Evolutionary conservation across 164 flowering plant genomes (phyloP).

Genomic region (Nymphaea thermarum): DNA sequence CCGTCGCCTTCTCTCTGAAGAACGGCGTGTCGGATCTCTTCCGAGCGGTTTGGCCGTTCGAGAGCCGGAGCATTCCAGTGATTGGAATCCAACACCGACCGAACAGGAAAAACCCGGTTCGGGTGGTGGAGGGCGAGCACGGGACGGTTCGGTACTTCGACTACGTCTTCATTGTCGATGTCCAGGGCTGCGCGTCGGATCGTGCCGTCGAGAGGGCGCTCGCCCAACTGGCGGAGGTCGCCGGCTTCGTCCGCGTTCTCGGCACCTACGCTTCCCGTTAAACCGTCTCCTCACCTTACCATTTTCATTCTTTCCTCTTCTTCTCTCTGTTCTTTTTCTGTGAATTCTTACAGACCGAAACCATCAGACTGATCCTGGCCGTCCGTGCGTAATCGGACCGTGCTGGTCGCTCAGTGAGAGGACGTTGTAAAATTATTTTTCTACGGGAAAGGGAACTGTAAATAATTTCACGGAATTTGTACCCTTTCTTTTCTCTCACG

Average conservation of each 20-base stretch:
- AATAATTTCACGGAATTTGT: not conserved
- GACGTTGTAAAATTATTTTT: not conserved
- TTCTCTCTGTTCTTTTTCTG: not conserved
- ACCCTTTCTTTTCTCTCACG: too few species aligned
- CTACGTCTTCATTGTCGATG: constrained; percentile 16
- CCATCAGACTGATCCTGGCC: not conserved
- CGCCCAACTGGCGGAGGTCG: constrained; percentile 9
- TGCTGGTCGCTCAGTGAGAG: not conserved
- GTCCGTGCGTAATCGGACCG: not conserved
- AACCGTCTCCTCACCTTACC: not conserved
- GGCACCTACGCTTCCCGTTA: constrained; percentile 12
- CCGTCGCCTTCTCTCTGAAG: constrained; percentile 16
- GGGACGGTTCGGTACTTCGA: constrained; percentile 7
- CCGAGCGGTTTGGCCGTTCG: constrained; percentile 13
- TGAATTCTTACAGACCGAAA: not conserved
- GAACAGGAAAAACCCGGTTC: constrained; percentile 12
- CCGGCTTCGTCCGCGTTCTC: constrained; percentile 12
- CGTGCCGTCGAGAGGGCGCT: constrained; percentile 3
- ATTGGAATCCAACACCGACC: constrained; percentile 21
- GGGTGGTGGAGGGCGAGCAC: constrained; percentile 3
- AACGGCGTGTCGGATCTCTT: constrained; percentile 18
- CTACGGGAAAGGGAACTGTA: not conserved
- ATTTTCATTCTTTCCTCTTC: not conserved
- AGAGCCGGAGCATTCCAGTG: constrained; percentile 12
- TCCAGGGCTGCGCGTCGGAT: constrained; percentile 11